Evolutionary conservation across 2,329 filamentous ascomycete species (phyloP), one percentile per base, ranked within the genome.

Genomic region (Onygenales sp.): DNA sequence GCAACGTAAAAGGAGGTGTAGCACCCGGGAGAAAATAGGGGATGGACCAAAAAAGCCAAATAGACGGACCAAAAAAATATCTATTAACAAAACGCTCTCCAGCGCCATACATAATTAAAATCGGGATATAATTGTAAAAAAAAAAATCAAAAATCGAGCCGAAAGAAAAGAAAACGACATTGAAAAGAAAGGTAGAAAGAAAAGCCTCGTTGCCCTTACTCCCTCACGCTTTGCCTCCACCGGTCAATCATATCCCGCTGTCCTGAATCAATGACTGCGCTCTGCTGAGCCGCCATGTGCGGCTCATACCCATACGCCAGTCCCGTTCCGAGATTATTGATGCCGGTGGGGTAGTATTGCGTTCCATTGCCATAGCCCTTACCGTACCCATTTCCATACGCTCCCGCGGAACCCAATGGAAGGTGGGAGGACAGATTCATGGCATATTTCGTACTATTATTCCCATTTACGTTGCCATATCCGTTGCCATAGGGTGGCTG

Each of bases 171-270:
- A 55, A 44, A 27, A 27, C 21, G 21, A 27, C 21, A 3, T 27
- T 27, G 21, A 27, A 27, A 27, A 27, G 21, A 27, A 27, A 27
- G 3, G 5, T 27, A 35, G 33, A 51, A 45, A 35, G 38, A 14
- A 38, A 52, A 21, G 17, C 44, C 4, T 31, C 17, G 44, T 47
- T 47, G 44, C 33, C 21, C 44, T 35, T 33, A 47, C 17, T 47
- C 6, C n/a, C 43, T 53, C 52, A 72, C 66, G 53, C 70, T 71
- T 58, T 78, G 72, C 61, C 80, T 75, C 81, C 81, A 84, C 36
- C 75, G 77, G 69, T 83, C 79, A 66, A 84, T 82, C 55, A 78
- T 69, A 55, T 77, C 79, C 52, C 78, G 70, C 61, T 81, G 78
- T 51, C 70, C 70, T 4, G 73, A 67, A 62, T 79, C 73, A 63